phyloP scores from a whole-genome alignment of 2,329 filamentous ascomycete genomes.

The Juglanconis oblonga region DNA sequence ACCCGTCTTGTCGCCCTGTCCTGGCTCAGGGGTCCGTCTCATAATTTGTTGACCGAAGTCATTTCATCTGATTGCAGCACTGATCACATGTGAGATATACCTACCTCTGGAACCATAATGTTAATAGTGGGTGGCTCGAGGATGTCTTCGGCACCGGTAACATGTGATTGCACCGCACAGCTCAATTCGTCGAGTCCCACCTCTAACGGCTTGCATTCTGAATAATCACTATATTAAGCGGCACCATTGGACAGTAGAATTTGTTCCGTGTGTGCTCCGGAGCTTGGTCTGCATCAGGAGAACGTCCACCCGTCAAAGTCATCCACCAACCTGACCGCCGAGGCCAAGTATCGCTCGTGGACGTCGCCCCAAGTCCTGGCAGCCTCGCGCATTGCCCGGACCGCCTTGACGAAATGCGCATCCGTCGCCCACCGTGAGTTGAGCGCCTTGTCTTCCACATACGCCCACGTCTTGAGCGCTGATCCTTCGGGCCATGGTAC shows the following conservation, averaged over 20 bases:
- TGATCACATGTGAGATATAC: not conserved
- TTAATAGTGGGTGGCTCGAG: too few species aligned
- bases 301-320: constrained; percentile 68
- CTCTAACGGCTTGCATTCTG: not conserved
- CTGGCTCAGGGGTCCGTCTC: not conserved
- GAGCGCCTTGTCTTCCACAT: constrained; percentile 69
- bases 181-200: too few species aligned
- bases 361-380: constrained; percentile 72
- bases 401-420: constrained; percentile 79
- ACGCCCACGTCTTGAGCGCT: constrained; percentile 71
- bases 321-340: constrained; percentile 70
- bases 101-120: too few species aligned
- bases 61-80: not conserved
- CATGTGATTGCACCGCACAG: too few species aligned
- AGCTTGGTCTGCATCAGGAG: constrained; percentile 18
- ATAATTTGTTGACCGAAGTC: not conserved
- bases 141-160: too few species aligned
- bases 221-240: not conserved
- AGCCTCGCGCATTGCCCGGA: constrained; percentile 73
- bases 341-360: constrained; percentile 61
- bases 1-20: not conserved
- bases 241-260: not conserved
- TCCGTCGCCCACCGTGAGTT: constrained; percentile 67
- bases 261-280: too few species aligned
- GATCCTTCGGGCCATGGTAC: constrained; percentile 54